phyloP scores from a whole-genome alignment of 371 early-diverging fungal genomes.

The Nematocida ironsii region DNA sequence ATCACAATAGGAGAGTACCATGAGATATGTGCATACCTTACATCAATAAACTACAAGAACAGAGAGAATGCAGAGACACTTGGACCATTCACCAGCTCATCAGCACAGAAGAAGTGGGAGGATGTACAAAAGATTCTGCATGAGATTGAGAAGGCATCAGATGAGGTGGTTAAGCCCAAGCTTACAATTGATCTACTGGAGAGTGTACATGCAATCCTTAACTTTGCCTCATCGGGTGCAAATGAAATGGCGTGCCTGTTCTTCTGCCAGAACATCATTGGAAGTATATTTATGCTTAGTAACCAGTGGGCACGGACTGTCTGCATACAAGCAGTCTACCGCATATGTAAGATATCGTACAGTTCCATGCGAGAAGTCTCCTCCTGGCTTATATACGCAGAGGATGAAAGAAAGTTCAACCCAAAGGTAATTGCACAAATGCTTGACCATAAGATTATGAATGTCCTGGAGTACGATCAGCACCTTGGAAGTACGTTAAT shows the following conservation, averaged over 20 bases:
- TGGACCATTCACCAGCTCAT: conserved; percentile 60
- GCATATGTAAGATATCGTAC: conserved; percentile 65
- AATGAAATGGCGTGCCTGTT: conserved; percentile 65
- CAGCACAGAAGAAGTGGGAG: conserved; percentile 68
- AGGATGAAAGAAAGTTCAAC: conserved; percentile 66
- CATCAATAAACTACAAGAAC: conserved; percentile 55
- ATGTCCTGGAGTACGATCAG: conserved; percentile 68
- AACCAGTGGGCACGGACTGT: conserved; percentile 44
- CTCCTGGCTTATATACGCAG: conserved; percentile 69
- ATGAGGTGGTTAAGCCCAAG: conserved; percentile 36
- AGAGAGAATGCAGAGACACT: conserved; percentile 60
- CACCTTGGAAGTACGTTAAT: conserved; percentile 59
- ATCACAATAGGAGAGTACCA: conserved; percentile 32
- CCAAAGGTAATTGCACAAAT: conserved; percentile 63
- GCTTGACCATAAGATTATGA: conserved; percentile 67
- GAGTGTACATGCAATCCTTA: conserved; percentile 37
- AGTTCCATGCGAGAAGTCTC: conserved; percentile 66
- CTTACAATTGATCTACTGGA: conserved; percentile 53
- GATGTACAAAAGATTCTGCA: conserved; percentile 65
- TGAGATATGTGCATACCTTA: conserved; percentile 44
- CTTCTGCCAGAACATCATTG: conserved; percentile 59
- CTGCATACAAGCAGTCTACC: conserved; percentile 57
- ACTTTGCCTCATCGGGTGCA: conserved; percentile 35
- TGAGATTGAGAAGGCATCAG: conserved; percentile 62
- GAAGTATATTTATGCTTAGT: conserved; percentile 56